phyloP scores from a whole-genome alignment of 1,284 basidiomycete species.

The Fomitopsis pinicola region DNA sequence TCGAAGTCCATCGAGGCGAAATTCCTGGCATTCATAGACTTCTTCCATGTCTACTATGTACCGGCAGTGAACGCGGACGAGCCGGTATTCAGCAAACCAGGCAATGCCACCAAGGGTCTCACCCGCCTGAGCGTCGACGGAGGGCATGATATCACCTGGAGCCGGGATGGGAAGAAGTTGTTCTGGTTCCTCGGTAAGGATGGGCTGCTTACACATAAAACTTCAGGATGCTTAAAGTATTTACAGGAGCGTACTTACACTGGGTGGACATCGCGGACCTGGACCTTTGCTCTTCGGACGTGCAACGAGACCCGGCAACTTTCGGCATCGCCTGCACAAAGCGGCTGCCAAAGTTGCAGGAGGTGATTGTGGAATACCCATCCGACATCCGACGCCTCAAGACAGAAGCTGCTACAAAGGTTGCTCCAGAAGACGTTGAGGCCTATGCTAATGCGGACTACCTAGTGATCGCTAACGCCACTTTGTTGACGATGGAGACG shows the following conservation, averaged over 20 bases:
- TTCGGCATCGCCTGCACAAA: conserved; percentile 61
- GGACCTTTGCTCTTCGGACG: conserved; percentile 39
- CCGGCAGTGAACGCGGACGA: conserved; percentile 36
- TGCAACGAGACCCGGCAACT: conserved; percentile 41
- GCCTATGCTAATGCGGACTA: conserved; percentile 33
- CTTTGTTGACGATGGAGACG: conserved; percentile 59
- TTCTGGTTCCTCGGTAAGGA: conserved; percentile 68
- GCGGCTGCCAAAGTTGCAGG: conserved; percentile 47
- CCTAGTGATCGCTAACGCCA: conserved; percentile 62
- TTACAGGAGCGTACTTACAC: conserved; percentile 60
- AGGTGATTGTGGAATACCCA: conserved; percentile 51
- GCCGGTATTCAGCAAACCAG: conserved; percentile 64
- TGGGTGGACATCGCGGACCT: conserved; percentile 53
- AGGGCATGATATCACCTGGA: conserved; percentile 63
- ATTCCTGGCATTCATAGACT: conserved; percentile 59
- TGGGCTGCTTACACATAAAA: not conserved
- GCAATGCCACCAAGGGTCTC: conserved; percentile 55
- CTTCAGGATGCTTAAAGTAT: not conserved
- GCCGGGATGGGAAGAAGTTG: conserved; percentile 53
- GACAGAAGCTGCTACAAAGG: conserved; percentile 37
- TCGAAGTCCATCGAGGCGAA: conserved; percentile 8
- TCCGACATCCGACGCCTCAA: conserved; percentile 59
- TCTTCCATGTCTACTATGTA: conserved; percentile 58
- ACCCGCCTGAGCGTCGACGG: conserved; percentile 64
- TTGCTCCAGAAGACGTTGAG: conserved; percentile 14